These are phyloP conservation scores for Malus asiatica DNA, from an alignment of 306 rosid species.

Conservation along the genomic window DNA sequence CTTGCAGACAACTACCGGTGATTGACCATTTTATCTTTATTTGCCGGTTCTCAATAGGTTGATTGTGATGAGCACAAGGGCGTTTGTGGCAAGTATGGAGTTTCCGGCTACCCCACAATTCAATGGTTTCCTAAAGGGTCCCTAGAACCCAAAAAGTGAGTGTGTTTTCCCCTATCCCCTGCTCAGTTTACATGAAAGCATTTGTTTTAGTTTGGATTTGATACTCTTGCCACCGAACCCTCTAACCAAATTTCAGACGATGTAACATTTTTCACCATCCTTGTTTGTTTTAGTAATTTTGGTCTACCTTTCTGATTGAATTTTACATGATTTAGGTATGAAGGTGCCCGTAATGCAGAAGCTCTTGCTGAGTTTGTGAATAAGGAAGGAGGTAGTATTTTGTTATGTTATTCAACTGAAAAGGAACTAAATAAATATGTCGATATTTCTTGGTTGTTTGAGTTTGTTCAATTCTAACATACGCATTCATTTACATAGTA, in stretches of 20 bases:
- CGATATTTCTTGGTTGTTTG: background rate
- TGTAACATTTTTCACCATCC: background rate
- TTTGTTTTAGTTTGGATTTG: background rate
- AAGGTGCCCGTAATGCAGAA: slow-evolving; percentile 72
- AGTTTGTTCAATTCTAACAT: background rate
- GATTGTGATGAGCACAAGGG: slow-evolving; percentile 90
- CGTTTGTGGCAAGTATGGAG: slow-evolving; percentile 65
- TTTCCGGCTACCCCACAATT: slow-evolving; percentile 83
- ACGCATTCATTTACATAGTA: background rate
- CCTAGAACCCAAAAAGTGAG: slow-evolving; percentile 73
- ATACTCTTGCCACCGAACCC: background rate
- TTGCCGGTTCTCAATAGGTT: slow-evolving; percentile 38
- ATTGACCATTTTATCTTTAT: background rate
- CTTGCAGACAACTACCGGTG: background rate
- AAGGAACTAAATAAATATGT: background rate
- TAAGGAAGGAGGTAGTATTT: slow-evolving; percentile 53
- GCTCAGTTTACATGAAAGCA: background rate
- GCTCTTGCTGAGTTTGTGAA: slow-evolving; percentile 74
- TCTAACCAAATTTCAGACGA: background rate
- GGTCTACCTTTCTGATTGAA: slow-evolving; percentile 7
- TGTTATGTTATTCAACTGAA: background rate
- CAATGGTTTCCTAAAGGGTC: slow-evolving; percentile 84
- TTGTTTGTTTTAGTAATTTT: background rate
- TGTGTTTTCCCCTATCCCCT: background rate
- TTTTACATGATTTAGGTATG: slow-evolving; percentile 45